These are phyloP conservation scores for Leccinum aurantiacum DNA, from an alignment of 768 basidiomycete genomes.

Conservation along the genomic window DNA sequence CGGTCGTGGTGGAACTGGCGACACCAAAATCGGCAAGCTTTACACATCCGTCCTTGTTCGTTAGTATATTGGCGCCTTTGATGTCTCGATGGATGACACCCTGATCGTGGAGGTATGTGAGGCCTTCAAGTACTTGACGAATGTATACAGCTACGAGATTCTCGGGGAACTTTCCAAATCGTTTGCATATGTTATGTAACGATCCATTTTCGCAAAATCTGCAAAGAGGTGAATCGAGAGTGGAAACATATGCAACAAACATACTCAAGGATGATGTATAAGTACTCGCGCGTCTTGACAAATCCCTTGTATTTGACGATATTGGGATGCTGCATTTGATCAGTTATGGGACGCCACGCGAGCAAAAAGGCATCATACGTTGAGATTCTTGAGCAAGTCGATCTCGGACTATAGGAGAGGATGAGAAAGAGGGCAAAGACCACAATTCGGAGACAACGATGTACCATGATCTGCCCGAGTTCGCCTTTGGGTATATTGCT, in stretches of 20 bases:
- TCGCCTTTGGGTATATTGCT: conserved; percentile 92
- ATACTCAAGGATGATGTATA: conserved; percentile 96
- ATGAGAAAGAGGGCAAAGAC: conserved; percentile 9
- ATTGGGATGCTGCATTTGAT: conserved; percentile 73
- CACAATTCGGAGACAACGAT: not conserved
- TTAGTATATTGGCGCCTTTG: conserved; percentile 98
- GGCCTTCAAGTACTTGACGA: conserved; percentile 91
- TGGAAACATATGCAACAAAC: conserved; percentile 24
- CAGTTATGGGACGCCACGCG: conserved; percentile 6
- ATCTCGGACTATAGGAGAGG: conserved; percentile 76
- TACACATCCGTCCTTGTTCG: conserved; percentile 97
- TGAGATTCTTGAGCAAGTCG: conserved; percentile 93
- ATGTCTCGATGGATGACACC: conserved; percentile 99
- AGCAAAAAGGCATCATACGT: conserved; percentile 50
- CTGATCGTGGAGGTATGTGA: conserved; percentile 97
- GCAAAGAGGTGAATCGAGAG: conserved; percentile 10
- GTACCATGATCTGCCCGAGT: conserved; percentile 95
- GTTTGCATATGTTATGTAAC: conserved; percentile 90
- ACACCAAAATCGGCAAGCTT: conserved; percentile 99
- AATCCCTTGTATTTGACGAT: conserved; percentile 99
- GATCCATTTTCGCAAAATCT: conserved; percentile 98
- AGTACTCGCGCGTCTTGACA: conserved; percentile 88
- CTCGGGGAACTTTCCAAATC: conserved; percentile 98
- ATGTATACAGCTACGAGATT: conserved; percentile 95
- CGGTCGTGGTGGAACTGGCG: conserved; percentile 74